phyloP scores from a whole-genome alignment of 495 filamentous ascomycete species.

The Talaromyces liani region DNA sequence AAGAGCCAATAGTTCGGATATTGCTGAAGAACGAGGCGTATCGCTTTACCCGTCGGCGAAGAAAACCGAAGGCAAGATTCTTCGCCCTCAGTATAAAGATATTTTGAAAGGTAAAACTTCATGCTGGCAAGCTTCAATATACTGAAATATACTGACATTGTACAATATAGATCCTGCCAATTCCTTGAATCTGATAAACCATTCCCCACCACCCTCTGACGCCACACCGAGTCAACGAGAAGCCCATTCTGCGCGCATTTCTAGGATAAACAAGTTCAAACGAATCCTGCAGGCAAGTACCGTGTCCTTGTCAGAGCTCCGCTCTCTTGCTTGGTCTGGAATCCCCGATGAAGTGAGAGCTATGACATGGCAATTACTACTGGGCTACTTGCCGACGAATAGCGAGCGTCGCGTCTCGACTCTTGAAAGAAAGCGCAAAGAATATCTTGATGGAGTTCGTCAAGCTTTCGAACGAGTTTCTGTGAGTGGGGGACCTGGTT shows the following conservation, averaged over 20 bases:
- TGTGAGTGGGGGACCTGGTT: constrained; percentile 18
- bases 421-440: constrained; percentile 89
- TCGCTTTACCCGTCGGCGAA: constrained; percentile 81
- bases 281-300: constrained; percentile 84
- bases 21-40: constrained; percentile 83
- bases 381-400: constrained; percentile 92
- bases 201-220: constrained; percentile 65
- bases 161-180: constrained; percentile 73
- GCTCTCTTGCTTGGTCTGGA: constrained; percentile 84
- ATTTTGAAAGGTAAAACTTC: constrained; percentile 60
- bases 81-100: constrained; percentile 95
- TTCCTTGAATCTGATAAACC: constrained; percentile 86
- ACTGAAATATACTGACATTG: constrained; percentile 8
- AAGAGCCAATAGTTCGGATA: constrained; percentile 75
- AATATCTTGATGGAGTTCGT: constrained; percentile 91
- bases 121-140: not conserved
- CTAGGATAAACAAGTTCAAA: constrained; percentile 98
- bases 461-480: constrained; percentile 81
- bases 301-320: constrained; percentile 75
- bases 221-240: constrained; percentile 81
- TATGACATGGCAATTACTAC: constrained; percentile 95
- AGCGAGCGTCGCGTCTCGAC: constrained; percentile 85
- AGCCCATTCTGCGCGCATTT: constrained; percentile 77
- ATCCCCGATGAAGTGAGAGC: constrained; percentile 91
- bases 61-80: constrained; percentile 85